phyloP scores from a whole-genome alignment of 1,284 basidiomycete genomes.

The Sporisorium reilianum region DNA sequence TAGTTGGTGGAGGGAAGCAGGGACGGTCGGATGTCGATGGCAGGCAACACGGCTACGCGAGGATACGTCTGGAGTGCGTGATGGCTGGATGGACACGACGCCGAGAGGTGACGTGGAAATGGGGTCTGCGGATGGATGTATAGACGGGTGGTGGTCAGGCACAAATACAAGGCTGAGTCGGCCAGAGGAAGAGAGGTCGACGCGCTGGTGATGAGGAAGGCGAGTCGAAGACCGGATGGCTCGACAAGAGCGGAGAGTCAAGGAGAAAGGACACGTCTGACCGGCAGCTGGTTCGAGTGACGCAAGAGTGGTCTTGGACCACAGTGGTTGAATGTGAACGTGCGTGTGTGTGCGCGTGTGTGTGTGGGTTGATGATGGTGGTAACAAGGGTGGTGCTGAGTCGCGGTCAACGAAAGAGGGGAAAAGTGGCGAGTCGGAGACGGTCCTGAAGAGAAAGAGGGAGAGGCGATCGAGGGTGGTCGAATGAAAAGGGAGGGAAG shows the following conservation, averaged over 20 bases:
- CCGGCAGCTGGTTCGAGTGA: neutral
- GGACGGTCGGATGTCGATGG: neutral
- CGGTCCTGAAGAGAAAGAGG: neutral
- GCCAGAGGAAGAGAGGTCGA: neutral
- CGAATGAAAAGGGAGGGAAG: constrained; percentile 6
- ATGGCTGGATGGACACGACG: neutral
- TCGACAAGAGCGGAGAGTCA: neutral
- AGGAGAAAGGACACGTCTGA: neutral
- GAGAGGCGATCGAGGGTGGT: neutral
- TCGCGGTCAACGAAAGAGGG: neutral
- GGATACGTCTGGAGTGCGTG: neutral
- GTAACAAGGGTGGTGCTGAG: neutral
- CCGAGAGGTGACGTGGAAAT: neutral
- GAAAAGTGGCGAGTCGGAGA: neutral
- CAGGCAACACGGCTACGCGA: neutral
- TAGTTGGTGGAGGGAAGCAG: neutral
- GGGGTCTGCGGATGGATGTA: constrained; percentile 4
- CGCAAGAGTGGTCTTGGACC: too few relatives aligned
- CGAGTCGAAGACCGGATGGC: neutral
- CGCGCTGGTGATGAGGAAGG: constrained; percentile 7
- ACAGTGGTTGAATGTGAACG: neutral
- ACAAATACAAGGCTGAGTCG: constrained; percentile 20
- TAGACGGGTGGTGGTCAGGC: constrained; percentile 11
- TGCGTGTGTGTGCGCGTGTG: constrained; percentile 6
- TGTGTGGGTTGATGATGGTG: constrained; percentile 6